Evolutionary conservation across 2,329 filamentous ascomycete genomes (phyloP).

Genomic region (Fusarium penzigii): DNA sequence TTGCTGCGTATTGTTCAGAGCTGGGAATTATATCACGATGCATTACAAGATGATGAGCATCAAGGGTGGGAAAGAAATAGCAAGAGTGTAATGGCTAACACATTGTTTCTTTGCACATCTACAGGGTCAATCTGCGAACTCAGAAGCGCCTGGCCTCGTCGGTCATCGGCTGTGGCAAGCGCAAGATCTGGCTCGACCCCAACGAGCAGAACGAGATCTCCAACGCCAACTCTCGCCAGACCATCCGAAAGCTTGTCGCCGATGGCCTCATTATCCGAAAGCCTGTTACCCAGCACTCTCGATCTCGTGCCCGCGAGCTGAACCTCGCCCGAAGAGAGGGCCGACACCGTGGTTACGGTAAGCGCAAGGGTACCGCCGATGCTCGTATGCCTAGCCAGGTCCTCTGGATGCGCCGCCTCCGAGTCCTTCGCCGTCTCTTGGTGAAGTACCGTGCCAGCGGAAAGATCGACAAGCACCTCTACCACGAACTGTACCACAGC

Average conservation of each 20-base stretch:
- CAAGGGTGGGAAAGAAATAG: constrained; percentile 3
- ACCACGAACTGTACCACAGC: constrained; percentile 99
- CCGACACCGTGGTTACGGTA: constrained; percentile 98
- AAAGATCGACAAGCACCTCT: constrained; percentile 99
- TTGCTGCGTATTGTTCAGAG: constrained; percentile 10
- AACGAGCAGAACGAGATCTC: constrained; percentile 99
- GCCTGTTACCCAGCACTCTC: constrained; percentile 99
- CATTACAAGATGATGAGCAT: background rate
- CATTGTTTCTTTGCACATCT: constrained; percentile 17
- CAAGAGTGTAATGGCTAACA: constrained; percentile 29
- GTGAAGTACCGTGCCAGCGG: constrained; percentile 99
- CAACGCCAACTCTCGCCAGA: constrained; percentile 99
- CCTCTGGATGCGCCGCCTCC: constrained; percentile 99
- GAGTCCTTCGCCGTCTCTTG: constrained; percentile 97
- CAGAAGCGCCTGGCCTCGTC: constrained; percentile 99
- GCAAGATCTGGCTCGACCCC: constrained; percentile 99
- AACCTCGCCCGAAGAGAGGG: constrained; percentile 93
- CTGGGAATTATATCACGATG: constrained; percentile 9
- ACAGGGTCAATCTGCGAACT: constrained; percentile 98
- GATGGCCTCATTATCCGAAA: constrained; percentile 99
- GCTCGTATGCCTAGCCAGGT: constrained; percentile 99
- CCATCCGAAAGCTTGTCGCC: constrained; percentile 98
- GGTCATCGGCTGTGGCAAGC: constrained; percentile 98
- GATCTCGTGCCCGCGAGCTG: constrained; percentile 92
- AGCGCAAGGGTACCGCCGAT: constrained; percentile 99